Conservation (phyloP, 495 filamentous ascomycete genomes). For the Immersiella caudata region DNA sequence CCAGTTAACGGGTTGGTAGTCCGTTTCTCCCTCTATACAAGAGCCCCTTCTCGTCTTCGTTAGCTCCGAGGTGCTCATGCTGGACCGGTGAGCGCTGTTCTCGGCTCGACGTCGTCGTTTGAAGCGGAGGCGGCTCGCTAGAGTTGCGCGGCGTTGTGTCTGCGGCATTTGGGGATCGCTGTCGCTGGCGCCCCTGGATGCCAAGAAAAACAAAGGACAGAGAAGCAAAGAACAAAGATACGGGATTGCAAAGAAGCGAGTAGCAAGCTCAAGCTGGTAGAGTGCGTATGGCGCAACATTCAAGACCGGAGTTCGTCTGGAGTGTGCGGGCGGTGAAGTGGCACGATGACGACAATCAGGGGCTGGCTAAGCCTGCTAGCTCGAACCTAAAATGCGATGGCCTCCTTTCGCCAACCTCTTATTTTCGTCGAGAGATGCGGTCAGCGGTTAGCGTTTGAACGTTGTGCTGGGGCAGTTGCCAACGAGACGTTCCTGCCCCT, state of each 20-base stretch:
- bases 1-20: slow-evolving; percentile 32
- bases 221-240: not conserved
- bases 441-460: not conserved
- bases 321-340: not conserved
- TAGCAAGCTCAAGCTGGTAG: not conserved
- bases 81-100: not conserved
- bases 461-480: not conserved
- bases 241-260: not conserved
- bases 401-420: too few relatives aligned
- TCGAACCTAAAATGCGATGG: not conserved
- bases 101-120: too few relatives aligned
- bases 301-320: not conserved
- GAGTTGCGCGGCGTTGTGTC: too few relatives aligned
- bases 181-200: too few relatives aligned
- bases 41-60: not conserved
- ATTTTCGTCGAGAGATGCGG: not conserved
- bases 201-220: not conserved
- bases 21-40: slow-evolving; percentile 13
- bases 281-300: not conserved
- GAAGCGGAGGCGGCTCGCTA: too few relatives aligned
- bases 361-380: not conserved
- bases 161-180: too few relatives aligned
- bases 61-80: not conserved
- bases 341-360: not conserved
- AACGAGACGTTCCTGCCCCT: not conserved